Evolutionary conservation across 108 stramenopile genomes (phyloP).

Genomic region (Mediolabrus comicus): DNA sequence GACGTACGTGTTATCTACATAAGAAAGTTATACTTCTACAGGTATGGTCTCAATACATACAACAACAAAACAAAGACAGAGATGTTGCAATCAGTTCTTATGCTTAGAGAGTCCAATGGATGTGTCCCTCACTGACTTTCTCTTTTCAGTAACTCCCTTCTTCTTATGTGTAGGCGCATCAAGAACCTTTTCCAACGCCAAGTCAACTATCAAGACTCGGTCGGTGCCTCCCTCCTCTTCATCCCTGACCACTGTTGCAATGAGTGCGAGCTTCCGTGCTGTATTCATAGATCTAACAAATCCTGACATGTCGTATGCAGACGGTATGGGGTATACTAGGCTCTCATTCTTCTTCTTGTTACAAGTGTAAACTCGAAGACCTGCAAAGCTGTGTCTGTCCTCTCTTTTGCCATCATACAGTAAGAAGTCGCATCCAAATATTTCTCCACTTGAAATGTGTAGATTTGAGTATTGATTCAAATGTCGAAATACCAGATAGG

Average conservation of each 20-base stretch:
- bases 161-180: slow-evolving; percentile 53
- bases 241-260: slow-evolving; percentile 60
- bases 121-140: slow-evolving; percentile 21
- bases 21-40: no score
- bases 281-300: slow-evolving; percentile 82
- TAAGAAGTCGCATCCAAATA: slow-evolving; percentile 85
- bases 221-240: background rate
- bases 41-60: no score
- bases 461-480: slow-evolving; percentile 52
- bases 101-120: background rate
- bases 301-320: slow-evolving; percentile 73
- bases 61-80: no score
- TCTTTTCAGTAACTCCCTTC: slow-evolving; percentile 37
- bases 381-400: slow-evolving; percentile 86
- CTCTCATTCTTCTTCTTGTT: slow-evolving; percentile 3
- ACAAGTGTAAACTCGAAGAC: slow-evolving; percentile 59
- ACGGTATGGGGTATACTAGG: slow-evolving; percentile 48
- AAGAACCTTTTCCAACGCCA: slow-evolving; percentile 74
- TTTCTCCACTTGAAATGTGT: slow-evolving; percentile 78
- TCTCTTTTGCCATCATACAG: slow-evolving; percentile 81
- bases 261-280: slow-evolving; percentile 79
- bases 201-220: slow-evolving; percentile 69
- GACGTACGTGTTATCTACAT: no score
- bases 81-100: background rate
- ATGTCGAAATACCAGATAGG: slow-evolving; percentile 50